phyloP scores from a whole-genome alignment of 495 filamentous ascomycete genomes.

The Aspergillus taichungensis region DNA sequence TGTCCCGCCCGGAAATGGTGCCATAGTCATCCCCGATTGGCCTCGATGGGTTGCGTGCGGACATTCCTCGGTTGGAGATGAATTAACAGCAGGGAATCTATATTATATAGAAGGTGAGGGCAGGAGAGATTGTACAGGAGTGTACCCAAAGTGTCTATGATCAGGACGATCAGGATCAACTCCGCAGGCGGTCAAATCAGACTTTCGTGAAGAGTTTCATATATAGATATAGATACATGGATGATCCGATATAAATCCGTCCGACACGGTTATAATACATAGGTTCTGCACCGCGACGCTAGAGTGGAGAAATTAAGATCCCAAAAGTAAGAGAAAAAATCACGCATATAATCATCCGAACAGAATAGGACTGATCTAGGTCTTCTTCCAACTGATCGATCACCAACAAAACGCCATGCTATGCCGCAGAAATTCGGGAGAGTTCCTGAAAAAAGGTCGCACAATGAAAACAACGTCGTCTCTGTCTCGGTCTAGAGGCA shows the following conservation, averaged over 20 bases:
- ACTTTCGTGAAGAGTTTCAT: too few relatives aligned
- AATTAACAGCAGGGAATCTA: too few relatives aligned
- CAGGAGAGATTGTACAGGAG: too few relatives aligned
- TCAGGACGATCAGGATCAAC: neutral
- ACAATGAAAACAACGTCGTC: slow-evolving; percentile 4
- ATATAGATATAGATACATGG: neutral
- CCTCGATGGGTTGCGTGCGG: too few relatives aligned
- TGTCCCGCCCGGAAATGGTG: slow-evolving; percentile 8
- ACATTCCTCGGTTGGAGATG: too few relatives aligned
- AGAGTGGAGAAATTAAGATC: neutral
- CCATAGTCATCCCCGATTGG: too few relatives aligned
- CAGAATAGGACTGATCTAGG: slow-evolving; percentile 16
- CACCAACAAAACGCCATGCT: slow-evolving; percentile 41
- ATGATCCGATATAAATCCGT: neutral
- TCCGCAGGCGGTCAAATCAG: too few relatives aligned
- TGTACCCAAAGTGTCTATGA: too few relatives aligned
- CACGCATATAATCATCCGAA: neutral
- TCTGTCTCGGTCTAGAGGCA: neutral
- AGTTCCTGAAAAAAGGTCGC: slow-evolving; percentile 7
- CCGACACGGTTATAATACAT: neutral
- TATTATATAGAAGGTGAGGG: too few relatives aligned
- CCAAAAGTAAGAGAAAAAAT: neutral
- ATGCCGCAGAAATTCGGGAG: slow-evolving; percentile 29
- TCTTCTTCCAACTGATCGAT: slow-evolving; percentile 21
- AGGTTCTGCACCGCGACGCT: neutral